Conservation (phyloP, 345 rosid species). For the Syzygium grande region DNA sequence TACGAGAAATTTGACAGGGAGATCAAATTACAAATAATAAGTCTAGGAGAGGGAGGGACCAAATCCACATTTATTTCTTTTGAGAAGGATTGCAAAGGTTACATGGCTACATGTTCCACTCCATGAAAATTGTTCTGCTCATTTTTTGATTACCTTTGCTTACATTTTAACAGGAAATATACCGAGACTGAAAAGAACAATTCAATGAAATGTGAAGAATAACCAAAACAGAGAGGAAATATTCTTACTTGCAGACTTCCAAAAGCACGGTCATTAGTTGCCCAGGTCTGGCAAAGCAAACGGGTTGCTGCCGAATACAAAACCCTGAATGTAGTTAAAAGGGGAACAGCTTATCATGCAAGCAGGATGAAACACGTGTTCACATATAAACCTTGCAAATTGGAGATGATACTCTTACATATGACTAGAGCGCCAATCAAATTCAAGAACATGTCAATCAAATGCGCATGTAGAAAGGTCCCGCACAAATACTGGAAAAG, state of each 20-base stretch:
- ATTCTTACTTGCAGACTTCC: slow-evolving; percentile 56
- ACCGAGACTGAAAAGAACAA: background rate
- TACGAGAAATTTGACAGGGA: background rate
- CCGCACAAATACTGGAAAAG: background rate
- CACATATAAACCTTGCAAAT: background rate
- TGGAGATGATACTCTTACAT: background rate
- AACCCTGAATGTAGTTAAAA: slow-evolving; percentile 43
- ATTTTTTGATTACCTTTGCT: background rate
- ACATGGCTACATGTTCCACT: background rate
- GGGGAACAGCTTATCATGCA: background rate
- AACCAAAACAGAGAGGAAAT: background rate
- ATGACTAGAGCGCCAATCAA: background rate
- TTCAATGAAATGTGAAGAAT: background rate
- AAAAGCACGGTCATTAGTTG: slow-evolving; percentile 83
- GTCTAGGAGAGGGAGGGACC: background rate
- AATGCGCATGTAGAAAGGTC: background rate
- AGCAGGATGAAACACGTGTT: background rate
- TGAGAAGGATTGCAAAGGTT: background rate
- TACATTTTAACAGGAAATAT: background rate
- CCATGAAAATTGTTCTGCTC: background rate
- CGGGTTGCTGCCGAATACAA: slow-evolving; percentile 80
- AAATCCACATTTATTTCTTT: background rate
- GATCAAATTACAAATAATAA: background rate
- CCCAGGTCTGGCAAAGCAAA: slow-evolving; percentile 94
- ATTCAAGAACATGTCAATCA: background rate